Evolutionary conservation across 2,329 filamentous ascomycete genomes (phyloP).

Genomic region (Aspergillus sp.): DNA sequence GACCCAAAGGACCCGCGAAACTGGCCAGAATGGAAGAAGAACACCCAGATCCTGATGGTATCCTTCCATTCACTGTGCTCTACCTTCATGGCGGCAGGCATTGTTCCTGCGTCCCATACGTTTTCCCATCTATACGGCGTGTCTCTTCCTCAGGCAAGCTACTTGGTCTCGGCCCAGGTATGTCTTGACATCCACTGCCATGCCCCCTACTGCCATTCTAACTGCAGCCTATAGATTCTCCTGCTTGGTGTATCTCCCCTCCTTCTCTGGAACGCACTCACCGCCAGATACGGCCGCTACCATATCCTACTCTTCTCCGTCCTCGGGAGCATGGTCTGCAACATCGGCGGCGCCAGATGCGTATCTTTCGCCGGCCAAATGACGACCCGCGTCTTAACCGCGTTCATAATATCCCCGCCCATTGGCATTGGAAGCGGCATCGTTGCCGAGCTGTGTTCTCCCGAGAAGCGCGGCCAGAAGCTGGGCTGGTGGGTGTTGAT

Average conservation of each 20-base stretch:
- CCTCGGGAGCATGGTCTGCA: slow-evolving; percentile 39
- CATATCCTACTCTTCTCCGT: slow-evolving; percentile 44
- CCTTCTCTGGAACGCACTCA: slow-evolving; percentile 48
- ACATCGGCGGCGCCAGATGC: slow-evolving; percentile 44
- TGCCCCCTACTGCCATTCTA: background rate
- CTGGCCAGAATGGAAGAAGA: slow-evolving; percentile 26
- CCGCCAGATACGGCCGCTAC: slow-evolving; percentile 44
- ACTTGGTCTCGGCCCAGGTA: slow-evolving; percentile 43
- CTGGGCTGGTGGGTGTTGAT: slow-evolving; percentile 47
- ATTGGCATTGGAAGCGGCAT: slow-evolving; percentile 45
- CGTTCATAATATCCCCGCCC: slow-evolving; percentile 46
- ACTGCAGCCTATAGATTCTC: slow-evolving; percentile 30
- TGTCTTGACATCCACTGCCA: background rate
- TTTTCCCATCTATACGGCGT: slow-evolving; percentile 43
- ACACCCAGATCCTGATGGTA: slow-evolving; percentile 43
- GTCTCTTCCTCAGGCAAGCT: slow-evolving; percentile 40
- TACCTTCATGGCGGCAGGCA: slow-evolving; percentile 43
- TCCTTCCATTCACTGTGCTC: slow-evolving; percentile 47
- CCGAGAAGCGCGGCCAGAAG: slow-evolving; percentile 40
- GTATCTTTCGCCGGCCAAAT: slow-evolving; percentile 41
- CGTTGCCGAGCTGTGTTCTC: slow-evolving; percentile 47
- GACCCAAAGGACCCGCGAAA: slow-evolving; percentile 11
- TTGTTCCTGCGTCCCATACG: slow-evolving; percentile 44
- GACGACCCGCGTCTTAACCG: slow-evolving; percentile 39
- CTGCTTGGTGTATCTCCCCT: slow-evolving; percentile 44